Evolutionary conservation across 2,329 filamentous ascomycete genomes (phyloP), one percentile per base, ranked within the genome.

Genomic region (Verticillium nonalfalfae): DNA sequence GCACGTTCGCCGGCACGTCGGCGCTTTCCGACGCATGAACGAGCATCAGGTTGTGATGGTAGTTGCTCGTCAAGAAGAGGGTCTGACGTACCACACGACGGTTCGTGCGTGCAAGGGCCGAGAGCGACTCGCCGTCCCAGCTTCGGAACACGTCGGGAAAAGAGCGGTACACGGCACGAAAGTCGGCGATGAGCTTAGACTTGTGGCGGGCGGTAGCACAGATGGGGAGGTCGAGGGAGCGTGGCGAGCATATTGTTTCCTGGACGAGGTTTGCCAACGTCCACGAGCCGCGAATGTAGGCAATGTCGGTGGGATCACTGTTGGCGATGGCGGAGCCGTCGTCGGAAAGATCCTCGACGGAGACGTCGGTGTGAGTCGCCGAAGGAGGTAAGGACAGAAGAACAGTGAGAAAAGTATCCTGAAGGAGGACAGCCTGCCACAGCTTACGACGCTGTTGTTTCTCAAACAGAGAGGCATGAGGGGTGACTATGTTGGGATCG

Each of bases 351-450:
- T 90, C 89, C 62, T 92, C 89, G 3, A 93, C 88, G 3, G 83
- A 85, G 45, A 93, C 90, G 69, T 94, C 90, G 3, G 88, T 92
- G 71, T 93, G 90, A 0, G 89, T 93, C 1, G 89, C 89, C 15
- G 85, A 90, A 0, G 90, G 90, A 0, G 90, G 90, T 1, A 94
- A 81, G 26, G 90, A 90, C 33, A 93, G 80, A 0, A 93, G 81
- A 0, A 93, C 89, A 0, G 90, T 93, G 3, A 93, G 76, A 70
- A 93, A 93, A 0, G 90, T 93, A 72, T 94, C 90, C 73, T 94
- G 90, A 14, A 92, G 82, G 33, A 91, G 78, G 1, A 93, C 89
- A 2, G 90, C 90, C 72, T 93, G 90, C 90, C 90, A 94, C 2
- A 93, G 80, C 70, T 93, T 93, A 58, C 90, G 82, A 31, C 90